Evolutionary conservation across 176 grass and related monocot species (phyloP).

Genomic region (Paspalum vaginatum): DNA sequence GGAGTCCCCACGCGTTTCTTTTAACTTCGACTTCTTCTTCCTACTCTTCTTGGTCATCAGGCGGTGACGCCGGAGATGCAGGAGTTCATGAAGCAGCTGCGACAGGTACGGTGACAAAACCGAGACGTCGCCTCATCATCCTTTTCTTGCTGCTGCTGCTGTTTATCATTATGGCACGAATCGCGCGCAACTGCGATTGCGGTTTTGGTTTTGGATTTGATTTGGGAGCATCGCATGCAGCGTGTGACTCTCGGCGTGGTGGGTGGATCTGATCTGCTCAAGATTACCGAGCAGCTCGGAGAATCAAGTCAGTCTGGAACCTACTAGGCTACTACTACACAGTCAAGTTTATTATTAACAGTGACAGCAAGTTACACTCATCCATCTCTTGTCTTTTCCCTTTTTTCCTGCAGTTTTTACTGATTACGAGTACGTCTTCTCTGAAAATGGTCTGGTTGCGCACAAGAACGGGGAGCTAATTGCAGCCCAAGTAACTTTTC

Average conservation of each 20-base stretch:
- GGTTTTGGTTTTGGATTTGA: not conserved
- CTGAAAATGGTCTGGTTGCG: constrained; percentile 90
- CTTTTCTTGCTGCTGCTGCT: not conserved
- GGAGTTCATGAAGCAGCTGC: constrained; percentile 77
- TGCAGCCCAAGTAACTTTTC: constrained; percentile 66
- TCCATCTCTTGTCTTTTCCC: not conserved
- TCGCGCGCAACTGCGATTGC: not conserved
- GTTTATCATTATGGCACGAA: not conserved
- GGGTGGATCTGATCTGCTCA: constrained; percentile 89
- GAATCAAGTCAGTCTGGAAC: constrained; percentile 65
- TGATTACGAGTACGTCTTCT: constrained; percentile 87
- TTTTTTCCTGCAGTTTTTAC: constrained; percentile 57
- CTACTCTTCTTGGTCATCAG: constrained; percentile 33
- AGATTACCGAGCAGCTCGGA: constrained; percentile 95
- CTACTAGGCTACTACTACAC: not conserved
- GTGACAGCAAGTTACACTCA: no score
- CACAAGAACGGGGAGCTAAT: constrained; percentile 84
- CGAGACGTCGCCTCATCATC: not conserved
- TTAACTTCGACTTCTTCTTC: not conserved
- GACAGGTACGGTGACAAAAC: constrained; percentile 52
- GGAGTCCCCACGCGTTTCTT: not conserved
- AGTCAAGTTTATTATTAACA: no score
- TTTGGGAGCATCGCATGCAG: constrained; percentile 50
- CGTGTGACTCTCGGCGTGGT: constrained; percentile 84
- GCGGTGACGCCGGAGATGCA: constrained; percentile 80